Conservation (phyloP, 352 stramenopile genomes). For the Phytophthora sojae region DNA sequence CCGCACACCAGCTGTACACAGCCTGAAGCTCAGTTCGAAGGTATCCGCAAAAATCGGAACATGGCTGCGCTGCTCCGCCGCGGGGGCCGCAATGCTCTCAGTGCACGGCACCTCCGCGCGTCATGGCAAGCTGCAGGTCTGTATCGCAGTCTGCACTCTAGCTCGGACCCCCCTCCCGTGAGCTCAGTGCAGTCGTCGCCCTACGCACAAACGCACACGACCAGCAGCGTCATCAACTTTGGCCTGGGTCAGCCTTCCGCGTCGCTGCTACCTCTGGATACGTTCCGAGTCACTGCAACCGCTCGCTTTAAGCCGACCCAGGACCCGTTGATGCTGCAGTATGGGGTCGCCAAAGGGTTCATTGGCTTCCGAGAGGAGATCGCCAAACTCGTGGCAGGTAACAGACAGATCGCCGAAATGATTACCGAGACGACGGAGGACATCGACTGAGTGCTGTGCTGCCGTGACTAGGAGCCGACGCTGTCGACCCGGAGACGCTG, state of each 20-base stretch:
- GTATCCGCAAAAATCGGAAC: slow-evolving; percentile 11
- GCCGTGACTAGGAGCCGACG: not conserved
- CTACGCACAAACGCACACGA: slow-evolving; percentile 75
- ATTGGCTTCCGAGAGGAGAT: slow-evolving; percentile 73
- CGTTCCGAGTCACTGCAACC: slow-evolving; percentile 59
- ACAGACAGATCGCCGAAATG: not conserved
- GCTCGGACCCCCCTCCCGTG: slow-evolving; percentile 5
- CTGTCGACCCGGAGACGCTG: slow-evolving; percentile 57
- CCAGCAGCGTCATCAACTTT: slow-evolving; percentile 80
- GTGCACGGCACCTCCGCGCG: not conserved
- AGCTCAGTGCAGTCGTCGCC: slow-evolving; percentile 63
- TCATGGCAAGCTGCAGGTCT: slow-evolving; percentile 8
- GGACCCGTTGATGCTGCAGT: slow-evolving; percentile 76
- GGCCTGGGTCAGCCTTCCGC: slow-evolving; percentile 83
- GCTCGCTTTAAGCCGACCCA: slow-evolving; percentile 59
- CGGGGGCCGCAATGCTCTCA: slow-evolving; percentile 1
- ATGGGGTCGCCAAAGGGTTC: slow-evolving; percentile 78
- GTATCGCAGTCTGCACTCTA: slow-evolving; percentile 12
- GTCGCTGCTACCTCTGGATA: slow-evolving; percentile 75
- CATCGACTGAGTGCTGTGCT: slow-evolving; percentile 4
- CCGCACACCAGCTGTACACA: slow-evolving; percentile 4
- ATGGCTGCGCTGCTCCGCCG: slow-evolving; percentile 22
- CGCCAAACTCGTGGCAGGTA: slow-evolving; percentile 64
- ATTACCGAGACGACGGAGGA: slow-evolving; percentile 7
- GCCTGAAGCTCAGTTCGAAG: slow-evolving; percentile 9